Evolutionary conservation across 2,329 filamentous ascomycete species (phyloP).

Genomic region (Venturia aucupariae): DNA sequence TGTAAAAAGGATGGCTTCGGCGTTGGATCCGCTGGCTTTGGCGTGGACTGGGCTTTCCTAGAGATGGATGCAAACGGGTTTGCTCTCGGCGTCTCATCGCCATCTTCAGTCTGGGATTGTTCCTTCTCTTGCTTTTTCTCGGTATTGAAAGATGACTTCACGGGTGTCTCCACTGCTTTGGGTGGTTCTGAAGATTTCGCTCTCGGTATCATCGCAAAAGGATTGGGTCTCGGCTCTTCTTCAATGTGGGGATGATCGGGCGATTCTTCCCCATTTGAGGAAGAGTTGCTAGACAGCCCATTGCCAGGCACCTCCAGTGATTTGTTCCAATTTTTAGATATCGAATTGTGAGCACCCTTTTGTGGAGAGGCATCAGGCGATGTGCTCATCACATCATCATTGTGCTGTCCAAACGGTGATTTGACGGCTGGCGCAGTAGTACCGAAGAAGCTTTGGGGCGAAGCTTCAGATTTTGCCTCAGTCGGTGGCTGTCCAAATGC

Average conservation of each 20-base stretch:
- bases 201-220: slow-evolving; percentile 1
- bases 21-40: background rate
- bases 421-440: background rate
- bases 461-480: background rate
- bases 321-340: background rate
- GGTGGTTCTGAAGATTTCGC: slow-evolving; percentile 3
- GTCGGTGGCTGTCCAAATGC: slow-evolving; percentile 1
- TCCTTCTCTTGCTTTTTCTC: background rate
- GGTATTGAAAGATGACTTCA: background rate
- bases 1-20: background rate
- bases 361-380: slow-evolving; percentile 12
- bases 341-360: background rate
- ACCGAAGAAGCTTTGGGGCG: background rate
- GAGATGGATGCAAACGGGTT: slow-evolving; percentile 12
- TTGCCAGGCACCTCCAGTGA: background rate
- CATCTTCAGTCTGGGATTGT: background rate
- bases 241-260: slow-evolving; percentile 9
- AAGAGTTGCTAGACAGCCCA: background rate
- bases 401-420: slow-evolving; percentile 8
- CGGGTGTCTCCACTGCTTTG: slow-evolving; percentile 1
- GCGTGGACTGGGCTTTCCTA: background rate
- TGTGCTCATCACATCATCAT: slow-evolving; percentile 10
- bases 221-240: slow-evolving; percentile 9
- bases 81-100: slow-evolving; percentile 2
- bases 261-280: slow-evolving; percentile 5